Base-by-base conservation (phyloP, 495 filamentous ascomycete genomes). In the Aspergillus olivimuriae region DNA sequence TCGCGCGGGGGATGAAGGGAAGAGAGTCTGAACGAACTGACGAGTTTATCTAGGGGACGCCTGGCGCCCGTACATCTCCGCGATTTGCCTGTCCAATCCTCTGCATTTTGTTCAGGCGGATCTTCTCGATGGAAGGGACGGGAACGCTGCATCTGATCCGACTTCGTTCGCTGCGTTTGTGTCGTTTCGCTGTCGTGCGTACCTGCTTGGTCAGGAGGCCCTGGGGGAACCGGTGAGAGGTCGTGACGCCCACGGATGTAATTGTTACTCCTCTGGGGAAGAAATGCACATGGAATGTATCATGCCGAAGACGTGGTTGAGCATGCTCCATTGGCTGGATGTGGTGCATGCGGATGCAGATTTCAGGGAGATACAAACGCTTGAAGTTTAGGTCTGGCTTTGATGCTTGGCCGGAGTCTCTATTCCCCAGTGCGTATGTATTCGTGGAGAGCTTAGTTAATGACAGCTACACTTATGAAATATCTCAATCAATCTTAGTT, bases 181-280 rank as follows among this genome's bases (percentile, higher is more conserved):
- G 3, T 55, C 55, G 23, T 58, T 82, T 63, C 78, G 79, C 18
- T 73, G 69, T 31, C 76, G 82, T 18, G 79, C 71, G 4, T 89
- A 84, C 50, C 47, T 76, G n/a, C 56, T 74, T 16, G 76, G 74
- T n/a, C 8, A 59, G 0, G 56, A 73, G 10, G 68, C 69, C 0
- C 43, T 70, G 2, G 80, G 73, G 20, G 62, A 60, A 4, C 70
- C 66, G 4, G 54, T 84, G 18, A 57, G 70, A 7, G 73, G 73
- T 5, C 54, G 55, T 21, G 41, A 49, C 3, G 36, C 55, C 0
- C 50, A 63, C 31, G 69, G 70, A 3, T 74, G 72, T 44, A 76
- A 77, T 34, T 69, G 63, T 50, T 75, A 70, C 43, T 63, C 73
- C 0, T 61, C 64, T 3, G 69, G 72, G 0, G 73, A 77, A 45